Conservation (phyloP, 208 protist genomes). For the Jaenimonas drosophilae region DNA sequence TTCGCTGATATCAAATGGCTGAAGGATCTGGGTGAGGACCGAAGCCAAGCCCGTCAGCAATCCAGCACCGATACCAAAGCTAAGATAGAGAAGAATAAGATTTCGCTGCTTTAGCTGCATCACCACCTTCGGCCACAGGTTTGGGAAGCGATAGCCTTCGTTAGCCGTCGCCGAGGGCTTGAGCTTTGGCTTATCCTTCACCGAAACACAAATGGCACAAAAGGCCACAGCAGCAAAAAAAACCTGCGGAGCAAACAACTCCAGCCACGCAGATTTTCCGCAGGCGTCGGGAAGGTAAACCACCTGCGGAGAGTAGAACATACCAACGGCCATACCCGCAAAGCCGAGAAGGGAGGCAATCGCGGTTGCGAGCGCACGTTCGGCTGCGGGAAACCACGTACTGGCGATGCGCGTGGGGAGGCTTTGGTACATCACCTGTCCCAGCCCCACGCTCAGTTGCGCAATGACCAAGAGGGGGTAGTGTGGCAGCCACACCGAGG, state of each 20-base stretch:
- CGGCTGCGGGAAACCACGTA: conserved; percentile 42
- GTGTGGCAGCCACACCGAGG: no score
- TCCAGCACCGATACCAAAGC: conserved; percentile 29
- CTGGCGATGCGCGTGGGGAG: conserved; percentile 55
- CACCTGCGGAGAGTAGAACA: conserved; percentile 45
- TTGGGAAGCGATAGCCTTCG: conserved; percentile 5
- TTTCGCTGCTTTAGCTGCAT: conserved; percentile 12
- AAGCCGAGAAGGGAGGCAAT: conserved; percentile 40
- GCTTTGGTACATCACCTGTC: no score
- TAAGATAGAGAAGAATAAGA: conserved; percentile 16
- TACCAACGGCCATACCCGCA: conserved; percentile 41
- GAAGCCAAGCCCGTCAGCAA: conserved; percentile 22
- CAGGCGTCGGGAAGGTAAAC: conserved; percentile 18
- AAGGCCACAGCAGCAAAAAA: conserved; percentile 13
- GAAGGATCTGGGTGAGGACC: conserved; percentile 29
- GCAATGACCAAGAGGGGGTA: no score
- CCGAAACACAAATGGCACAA: conserved; percentile 7
- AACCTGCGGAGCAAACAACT: conserved; percentile 20
- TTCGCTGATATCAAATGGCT: conserved; percentile 31
- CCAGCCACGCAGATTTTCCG: conserved; percentile 10
- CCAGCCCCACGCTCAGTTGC: no score
- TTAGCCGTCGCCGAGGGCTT: conserved; percentile 18
- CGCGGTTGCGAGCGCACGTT: conserved; percentile 56
- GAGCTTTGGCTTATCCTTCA: conserved; percentile 15
- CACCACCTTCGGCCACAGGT: conserved; percentile 9